Base-by-base conservation (phyloP, 139 green algal genomes). In the Astrephomene gubernaculifera region DNA sequence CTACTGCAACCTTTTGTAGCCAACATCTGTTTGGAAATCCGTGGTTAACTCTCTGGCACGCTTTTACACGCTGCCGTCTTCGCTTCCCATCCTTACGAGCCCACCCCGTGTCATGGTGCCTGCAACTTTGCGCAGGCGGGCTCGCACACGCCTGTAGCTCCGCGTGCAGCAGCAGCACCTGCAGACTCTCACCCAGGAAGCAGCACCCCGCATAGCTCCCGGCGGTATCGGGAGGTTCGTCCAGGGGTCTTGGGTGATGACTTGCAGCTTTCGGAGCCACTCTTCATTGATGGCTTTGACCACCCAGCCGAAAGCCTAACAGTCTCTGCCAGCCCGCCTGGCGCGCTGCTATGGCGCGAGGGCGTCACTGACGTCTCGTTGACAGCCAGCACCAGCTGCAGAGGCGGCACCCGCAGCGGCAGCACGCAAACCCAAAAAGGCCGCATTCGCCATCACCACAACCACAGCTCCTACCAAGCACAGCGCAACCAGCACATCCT, bases 291-390 rank as follows among this genome's bases (percentile, higher is more conserved):
- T n/a, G n/a, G n/a, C n/a, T n/a, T n/a, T 75, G 24, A 9, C 38
- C 22, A 3, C 68, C 0, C 36, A 57, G 8, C 38, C 38, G 22
- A 39, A 31, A 14, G 14, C 38, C 38, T 22, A 54, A 10, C 61
- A 24, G 12, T 19, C 14, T 3, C 19, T 5, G 27, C 38, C 25
- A 2, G 22, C 6, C 70, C 70, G 17, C 19, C 27, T 14, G 8
- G 25, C 43, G n/a, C 70, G 25, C 39, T 84, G 43, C 43, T 63
- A 9, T 84, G 78, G 78, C 78, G 78, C 1, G 63, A 75, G 27
- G 78, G 78, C 31, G 24, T 74, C 61, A 84, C 78, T 8, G 78
- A 84, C 33, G 43, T 65, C 0, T 8, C 3, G 9, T 33, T 84
- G 0, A 33, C 65, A 4, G 61, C 78, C 0, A 84, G 78, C 78